Evolutionary conservation across 2,329 filamentous ascomycete species (phyloP).

Genomic region (Periconia sp.): DNA sequence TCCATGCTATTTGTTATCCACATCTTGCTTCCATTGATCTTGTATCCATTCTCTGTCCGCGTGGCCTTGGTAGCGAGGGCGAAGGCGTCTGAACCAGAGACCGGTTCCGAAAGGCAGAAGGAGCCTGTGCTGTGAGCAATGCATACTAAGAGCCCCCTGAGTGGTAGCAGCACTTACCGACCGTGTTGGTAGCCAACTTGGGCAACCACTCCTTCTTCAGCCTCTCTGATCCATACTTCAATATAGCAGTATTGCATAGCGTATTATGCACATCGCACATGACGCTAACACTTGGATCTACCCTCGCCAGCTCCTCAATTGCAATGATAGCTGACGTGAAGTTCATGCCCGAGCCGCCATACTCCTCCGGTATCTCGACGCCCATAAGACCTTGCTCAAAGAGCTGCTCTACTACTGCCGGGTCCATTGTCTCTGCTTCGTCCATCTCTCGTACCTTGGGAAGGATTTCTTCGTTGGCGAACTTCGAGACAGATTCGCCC

Average conservation of each 20-base stretch:
- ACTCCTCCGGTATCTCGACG: constrained; percentile 96
- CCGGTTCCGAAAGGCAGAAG: constrained; percentile 91
- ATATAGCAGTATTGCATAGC: constrained; percentile 88
- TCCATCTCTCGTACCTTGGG: constrained; percentile 97
- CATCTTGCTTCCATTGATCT: constrained; percentile 94
- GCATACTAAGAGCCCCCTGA: background rate
- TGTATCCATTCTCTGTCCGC: constrained; percentile 82
- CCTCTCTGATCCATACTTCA: constrained; percentile 80
- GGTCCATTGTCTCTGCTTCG: constrained; percentile 93
- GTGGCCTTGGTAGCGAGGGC: constrained; percentile 89
- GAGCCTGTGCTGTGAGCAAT: constrained; percentile 58
- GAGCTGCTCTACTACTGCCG: constrained; percentile 82
- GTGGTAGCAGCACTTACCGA: constrained; percentile 57
- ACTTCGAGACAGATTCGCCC: constrained; percentile 88
- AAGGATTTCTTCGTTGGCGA: constrained; percentile 85
- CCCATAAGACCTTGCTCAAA: constrained; percentile 99
- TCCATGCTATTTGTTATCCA: constrained; percentile 99
- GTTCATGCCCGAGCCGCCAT: constrained; percentile 96
- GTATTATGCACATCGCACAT: constrained; percentile 98
- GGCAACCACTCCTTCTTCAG: constrained; percentile 88
- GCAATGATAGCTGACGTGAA: constrained; percentile 95
- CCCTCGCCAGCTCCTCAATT: constrained; percentile 93
- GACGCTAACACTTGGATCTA: constrained; percentile 94
- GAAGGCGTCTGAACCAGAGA: constrained; percentile 94
- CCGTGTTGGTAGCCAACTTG: constrained; percentile 85